Evolutionary conservation across 768 basidiomycete genomes (phyloP).

Genomic region (Chalciporus piperatus): DNA sequence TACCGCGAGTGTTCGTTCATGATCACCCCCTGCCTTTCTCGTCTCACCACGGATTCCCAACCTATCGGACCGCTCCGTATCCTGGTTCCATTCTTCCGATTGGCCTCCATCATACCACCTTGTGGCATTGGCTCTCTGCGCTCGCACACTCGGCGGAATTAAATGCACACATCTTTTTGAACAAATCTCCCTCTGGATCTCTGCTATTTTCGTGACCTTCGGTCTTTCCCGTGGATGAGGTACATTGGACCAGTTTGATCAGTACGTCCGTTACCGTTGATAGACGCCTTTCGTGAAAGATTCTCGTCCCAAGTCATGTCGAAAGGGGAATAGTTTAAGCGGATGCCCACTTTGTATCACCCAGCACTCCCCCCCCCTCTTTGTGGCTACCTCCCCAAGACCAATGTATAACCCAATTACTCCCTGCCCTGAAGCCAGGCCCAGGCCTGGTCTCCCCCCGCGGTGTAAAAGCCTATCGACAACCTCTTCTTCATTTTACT

Average conservation of each 20-base stretch:
- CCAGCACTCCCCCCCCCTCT: neutral
- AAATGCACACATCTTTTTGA: constrained; percentile 23
- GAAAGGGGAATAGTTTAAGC: constrained; percentile 10
- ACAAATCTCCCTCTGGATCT: constrained; percentile 48
- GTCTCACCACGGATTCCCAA: constrained; percentile 28
- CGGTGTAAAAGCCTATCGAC: constrained; percentile 11
- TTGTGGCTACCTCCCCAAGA: neutral
- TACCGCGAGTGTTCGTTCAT: constrained; percentile 7
- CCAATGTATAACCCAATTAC: neutral
- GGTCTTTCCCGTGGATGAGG: constrained; percentile 32
- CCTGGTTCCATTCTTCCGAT: constrained; percentile 44
- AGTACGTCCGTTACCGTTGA: constrained; percentile 18
- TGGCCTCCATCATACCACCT: constrained; percentile 41
- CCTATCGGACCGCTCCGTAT: constrained; percentile 51
- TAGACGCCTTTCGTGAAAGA: constrained; percentile 13
- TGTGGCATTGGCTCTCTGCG: constrained; percentile 34
- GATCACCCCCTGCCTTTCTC: constrained; percentile 28
- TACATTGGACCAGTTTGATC: constrained; percentile 31
- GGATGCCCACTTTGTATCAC: neutral
- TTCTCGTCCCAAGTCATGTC: constrained; percentile 5
- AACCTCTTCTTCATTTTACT: constrained; percentile 15
- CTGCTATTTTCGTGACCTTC: constrained; percentile 31
- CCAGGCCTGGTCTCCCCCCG: neutral
- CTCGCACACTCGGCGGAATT: constrained; percentile 34
- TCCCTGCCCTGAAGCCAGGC: neutral